Evolutionary conservation across 352 stramenopile genomes (phyloP).

Genomic region (Pythium folliculosum): DNA sequence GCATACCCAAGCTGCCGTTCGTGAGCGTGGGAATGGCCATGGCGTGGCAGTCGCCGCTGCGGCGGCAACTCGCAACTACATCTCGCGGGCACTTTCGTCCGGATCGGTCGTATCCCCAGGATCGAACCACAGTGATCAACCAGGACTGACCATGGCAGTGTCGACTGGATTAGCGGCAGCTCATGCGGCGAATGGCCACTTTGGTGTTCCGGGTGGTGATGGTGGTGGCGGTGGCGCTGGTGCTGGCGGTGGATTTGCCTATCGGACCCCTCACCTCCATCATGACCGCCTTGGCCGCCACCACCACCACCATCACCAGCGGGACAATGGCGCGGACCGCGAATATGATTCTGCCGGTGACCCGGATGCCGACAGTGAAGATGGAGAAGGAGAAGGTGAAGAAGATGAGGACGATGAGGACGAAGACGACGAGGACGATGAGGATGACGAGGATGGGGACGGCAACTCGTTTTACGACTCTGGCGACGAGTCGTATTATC

Average conservation of each 20-base stretch:
- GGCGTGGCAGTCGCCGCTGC: slow-evolving; percentile 13
- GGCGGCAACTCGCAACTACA: slow-evolving; percentile 20
- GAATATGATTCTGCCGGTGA: slow-evolving; percentile 27
- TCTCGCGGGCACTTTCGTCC: slow-evolving; percentile 6
- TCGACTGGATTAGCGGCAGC: slow-evolving; percentile 9
- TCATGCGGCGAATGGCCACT: slow-evolving; percentile 6
- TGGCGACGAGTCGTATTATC: slow-evolving; percentile 47
- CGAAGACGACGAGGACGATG: slow-evolving; percentile 34
- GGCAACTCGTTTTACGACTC: slow-evolving; percentile 64
- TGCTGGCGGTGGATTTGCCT: background rate
- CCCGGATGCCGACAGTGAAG: slow-evolving; percentile 27
- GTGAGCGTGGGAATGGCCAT: slow-evolving; percentile 5
- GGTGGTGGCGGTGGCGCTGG: background rate
- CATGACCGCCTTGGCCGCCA: slow-evolving; percentile 7
- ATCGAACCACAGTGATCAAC: slow-evolving; percentile 24
- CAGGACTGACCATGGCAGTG: slow-evolving; percentile 24
- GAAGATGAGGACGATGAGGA: slow-evolving; percentile 45
- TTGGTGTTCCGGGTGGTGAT: background rate
- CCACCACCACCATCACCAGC: slow-evolving; percentile 6
- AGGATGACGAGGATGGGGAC: slow-evolving; percentile 36
- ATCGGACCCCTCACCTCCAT: slow-evolving; percentile 1
- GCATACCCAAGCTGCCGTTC: background rate
- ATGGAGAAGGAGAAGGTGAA: slow-evolving; percentile 39
- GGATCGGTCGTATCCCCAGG: slow-evolving; percentile 12
- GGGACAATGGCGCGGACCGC: slow-evolving; percentile 6